A percentile compares a stretch with the other conserved stretches of the same genome.
phyloP scores from a whole-genome alignment of 169 alveolate genomes.

The Plasmodium vivax region DNA sequence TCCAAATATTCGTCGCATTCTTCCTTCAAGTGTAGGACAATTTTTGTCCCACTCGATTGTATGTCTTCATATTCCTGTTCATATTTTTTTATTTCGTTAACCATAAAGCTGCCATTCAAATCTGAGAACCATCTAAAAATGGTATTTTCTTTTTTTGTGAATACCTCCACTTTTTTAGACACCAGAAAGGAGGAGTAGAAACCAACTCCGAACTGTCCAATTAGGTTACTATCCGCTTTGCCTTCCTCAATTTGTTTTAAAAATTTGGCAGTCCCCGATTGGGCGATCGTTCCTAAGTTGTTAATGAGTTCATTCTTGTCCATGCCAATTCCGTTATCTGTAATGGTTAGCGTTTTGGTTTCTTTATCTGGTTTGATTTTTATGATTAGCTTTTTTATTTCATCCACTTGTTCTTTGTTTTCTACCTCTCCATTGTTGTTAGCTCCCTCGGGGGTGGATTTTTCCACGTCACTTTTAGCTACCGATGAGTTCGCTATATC shows the following conservation, averaged over 20 bases:
- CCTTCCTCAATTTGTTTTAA: constrained; percentile 94
- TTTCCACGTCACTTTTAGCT: constrained; percentile 97
- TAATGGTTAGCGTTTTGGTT: constrained; percentile 95
- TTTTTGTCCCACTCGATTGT: constrained; percentile 95
- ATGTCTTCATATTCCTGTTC: constrained; percentile 92
- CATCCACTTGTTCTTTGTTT: constrained; percentile 2
- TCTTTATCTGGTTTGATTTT: constrained; percentile 95
- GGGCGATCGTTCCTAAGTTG: constrained; percentile 99
- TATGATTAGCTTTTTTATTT: constrained; percentile 91
- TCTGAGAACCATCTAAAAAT: constrained; percentile 97
- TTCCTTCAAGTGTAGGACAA: constrained; percentile 95
- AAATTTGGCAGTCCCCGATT: constrained; percentile 99
- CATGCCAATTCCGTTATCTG: constrained; percentile 99
- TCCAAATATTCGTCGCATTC: constrained; percentile 97
- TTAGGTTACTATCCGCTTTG: constrained; percentile 94
- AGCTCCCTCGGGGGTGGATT: neutral
- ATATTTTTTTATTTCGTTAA: constrained; percentile 91
- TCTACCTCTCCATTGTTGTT: neutral
- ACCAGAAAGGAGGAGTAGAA: constrained; percentile 99
- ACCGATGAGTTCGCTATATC: constrained; percentile 93
- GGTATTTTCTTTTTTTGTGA: constrained; percentile 94
- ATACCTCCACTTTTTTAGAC: constrained; percentile 97
- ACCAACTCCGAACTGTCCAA: constrained; percentile 99
- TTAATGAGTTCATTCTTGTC: constrained; percentile 97
- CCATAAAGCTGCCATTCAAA: constrained; percentile 95